Conservation (phyloP, 495 filamentous ascomycete species). For the Penicillium coprophilum region DNA sequence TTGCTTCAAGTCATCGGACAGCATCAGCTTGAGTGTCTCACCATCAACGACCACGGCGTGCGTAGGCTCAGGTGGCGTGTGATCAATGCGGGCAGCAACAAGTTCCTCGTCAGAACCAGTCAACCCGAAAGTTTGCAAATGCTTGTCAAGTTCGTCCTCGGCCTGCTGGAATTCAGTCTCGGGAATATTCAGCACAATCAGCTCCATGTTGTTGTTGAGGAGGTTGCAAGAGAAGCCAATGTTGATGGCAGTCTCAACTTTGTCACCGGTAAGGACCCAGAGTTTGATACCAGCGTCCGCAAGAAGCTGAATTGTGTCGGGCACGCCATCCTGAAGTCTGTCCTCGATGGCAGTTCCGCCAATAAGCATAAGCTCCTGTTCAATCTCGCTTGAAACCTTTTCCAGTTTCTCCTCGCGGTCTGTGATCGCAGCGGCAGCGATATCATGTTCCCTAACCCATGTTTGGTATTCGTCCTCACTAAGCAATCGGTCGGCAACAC, state of each 20-base stretch:
- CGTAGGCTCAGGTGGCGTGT: slow-evolving; percentile 79
- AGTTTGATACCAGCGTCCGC: slow-evolving; percentile 96
- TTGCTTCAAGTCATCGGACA: slow-evolving; percentile 78
- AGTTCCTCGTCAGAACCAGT: slow-evolving; percentile 89
- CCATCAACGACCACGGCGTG: slow-evolving; percentile 98
- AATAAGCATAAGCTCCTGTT: slow-evolving; percentile 83
- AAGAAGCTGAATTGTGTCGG: slow-evolving; percentile 91
- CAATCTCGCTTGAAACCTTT: slow-evolving; percentile 82
- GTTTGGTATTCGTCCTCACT: slow-evolving; percentile 80
- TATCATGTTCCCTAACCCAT: slow-evolving; percentile 85
- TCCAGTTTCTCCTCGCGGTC: slow-evolving; percentile 95
- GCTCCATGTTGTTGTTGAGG: slow-evolving; percentile 95
- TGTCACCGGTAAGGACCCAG: slow-evolving; percentile 99
- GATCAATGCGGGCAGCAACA: slow-evolving; percentile 71
- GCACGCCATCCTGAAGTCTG: slow-evolving; percentile 94
- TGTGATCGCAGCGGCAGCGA: slow-evolving; percentile 79
- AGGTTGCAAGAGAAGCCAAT: slow-evolving; percentile 99
- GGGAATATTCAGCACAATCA: slow-evolving; percentile 84
- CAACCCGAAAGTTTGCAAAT: slow-evolving; percentile 71
- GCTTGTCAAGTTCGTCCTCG: slow-evolving; percentile 67
- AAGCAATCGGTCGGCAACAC: slow-evolving; percentile 84
- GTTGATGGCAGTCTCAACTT: slow-evolving; percentile 99
- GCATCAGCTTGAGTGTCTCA: slow-evolving; percentile 86
- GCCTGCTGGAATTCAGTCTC: slow-evolving; percentile 67
- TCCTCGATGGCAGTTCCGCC: slow-evolving; percentile 99